Conservation (phyloP, 345 rosid species). For the Melastoma malabathricum region DNA sequence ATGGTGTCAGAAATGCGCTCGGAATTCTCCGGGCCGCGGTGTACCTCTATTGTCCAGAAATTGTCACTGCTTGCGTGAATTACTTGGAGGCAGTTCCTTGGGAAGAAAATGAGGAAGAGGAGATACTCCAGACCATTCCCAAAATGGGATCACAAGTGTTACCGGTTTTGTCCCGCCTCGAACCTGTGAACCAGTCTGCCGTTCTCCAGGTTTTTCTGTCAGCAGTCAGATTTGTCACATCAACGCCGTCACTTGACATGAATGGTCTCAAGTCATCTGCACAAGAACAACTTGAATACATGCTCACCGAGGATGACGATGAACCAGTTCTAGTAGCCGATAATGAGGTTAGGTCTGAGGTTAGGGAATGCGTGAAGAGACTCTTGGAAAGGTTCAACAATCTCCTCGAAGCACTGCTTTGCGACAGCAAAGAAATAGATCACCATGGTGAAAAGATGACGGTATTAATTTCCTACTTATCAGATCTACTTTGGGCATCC, state of each 20-base stretch:
- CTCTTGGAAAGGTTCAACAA: conserved; percentile 37
- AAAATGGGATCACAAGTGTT: conserved; percentile 50
- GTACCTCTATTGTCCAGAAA: conserved; percentile 46
- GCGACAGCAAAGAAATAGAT: conserved; percentile 14
- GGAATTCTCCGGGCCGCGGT: conserved; percentile 69
- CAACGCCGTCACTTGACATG: conserved; percentile 38
- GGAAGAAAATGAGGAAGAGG: conserved; percentile 93
- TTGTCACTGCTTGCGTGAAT: conserved; percentile 51
- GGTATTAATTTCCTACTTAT: conserved; percentile 32
- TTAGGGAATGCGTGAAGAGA: conserved; percentile 41
- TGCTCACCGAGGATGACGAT: conserved; percentile 89
- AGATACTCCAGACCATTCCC: conserved; percentile 56
- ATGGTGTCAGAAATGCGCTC: conserved; percentile 66
- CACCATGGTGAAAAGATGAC: conserved; percentile 4
- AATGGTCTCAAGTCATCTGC: conserved; percentile 50
- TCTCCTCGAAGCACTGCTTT: conserved; percentile 27
- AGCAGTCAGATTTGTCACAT: conserved; percentile 55
- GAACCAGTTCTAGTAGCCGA: conserved; percentile 47
- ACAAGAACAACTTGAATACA: conserved; percentile 84
- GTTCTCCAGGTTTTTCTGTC: conserved; percentile 41
- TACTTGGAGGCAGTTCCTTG: conserved; percentile 96
- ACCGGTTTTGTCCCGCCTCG: conserved; percentile 66
- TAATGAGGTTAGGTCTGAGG: conserved; percentile 46
- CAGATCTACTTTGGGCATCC: conserved; percentile 62
- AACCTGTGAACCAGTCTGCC: conserved; percentile 50